Evolutionary conservation across 257 asterid species (phyloP), one percentile per base, ranked within the genome.

Genomic region (Henckelia pumila): DNA sequence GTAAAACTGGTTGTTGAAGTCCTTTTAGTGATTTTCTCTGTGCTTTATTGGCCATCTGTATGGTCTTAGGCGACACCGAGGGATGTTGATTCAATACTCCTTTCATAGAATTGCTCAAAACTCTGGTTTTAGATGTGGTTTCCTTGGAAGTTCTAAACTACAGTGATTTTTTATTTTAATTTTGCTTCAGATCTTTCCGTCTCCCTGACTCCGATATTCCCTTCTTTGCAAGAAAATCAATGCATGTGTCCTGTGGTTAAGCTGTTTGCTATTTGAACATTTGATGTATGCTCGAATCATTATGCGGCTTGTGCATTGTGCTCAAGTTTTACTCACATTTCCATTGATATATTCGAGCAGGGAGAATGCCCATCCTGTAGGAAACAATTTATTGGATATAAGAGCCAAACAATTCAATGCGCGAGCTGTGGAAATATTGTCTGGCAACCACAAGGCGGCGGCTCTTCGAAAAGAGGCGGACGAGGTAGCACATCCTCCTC

Each of bases 331-430:
- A 37, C 26, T n/a, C 49, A 67, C 53, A 64, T 29, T 44, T 60
- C 30, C 63, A 20, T 58, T 29, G 24, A 66, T 71, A 67, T 25
- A 49, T 65, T 14, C 25, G 70, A 68, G 75, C 87, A 94, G 99
- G 99, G 99, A 40, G 87, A 86, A 69, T 94, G 97, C 86, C 99
- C 99, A 17, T 89, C 97, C 47, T 91, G 99, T 77, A 74, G 71
- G 85, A 88, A 77, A 81, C 96, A 81, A 75, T 94, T 94, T 77
- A 82, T 82, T 7, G 99, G 99, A 70, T 77, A 81, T 75, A 94
- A 91, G 80, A 88, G 57, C 78, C 96, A 91, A 83, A 87, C 95
- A 6, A 78, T 94, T 68, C 80, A 89, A 40, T 94, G 99, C 74
- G 77, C 89, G 14, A 84, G 84, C 79, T 94, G 99, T 72, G 91